Percentiles rank a stretch among this genome's conserved stretches.
These are phyloP conservation scores for Fusarium torreyae DNA, from an alignment of 2,329 filamentous ascomycete species.

Conservation along the genomic window DNA sequence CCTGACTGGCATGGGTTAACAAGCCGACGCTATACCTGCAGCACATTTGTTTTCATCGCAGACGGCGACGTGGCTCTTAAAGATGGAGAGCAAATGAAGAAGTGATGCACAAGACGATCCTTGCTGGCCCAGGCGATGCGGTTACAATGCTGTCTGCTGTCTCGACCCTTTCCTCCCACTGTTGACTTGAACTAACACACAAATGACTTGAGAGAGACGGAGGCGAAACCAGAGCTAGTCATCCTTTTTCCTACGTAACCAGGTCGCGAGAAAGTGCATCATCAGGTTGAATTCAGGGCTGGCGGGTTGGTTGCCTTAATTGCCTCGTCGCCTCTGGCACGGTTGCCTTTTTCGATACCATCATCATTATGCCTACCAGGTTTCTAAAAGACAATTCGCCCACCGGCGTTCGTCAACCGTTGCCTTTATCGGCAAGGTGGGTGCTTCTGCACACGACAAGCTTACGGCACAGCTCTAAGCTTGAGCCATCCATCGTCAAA, in stretches of 20 bases:
- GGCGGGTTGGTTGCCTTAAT: conserved; percentile 17
- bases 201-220: conserved; percentile 24
- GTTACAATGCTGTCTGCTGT: conserved; percentile 27
- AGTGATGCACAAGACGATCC: conserved; percentile 18
- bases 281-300: conserved; percentile 28
- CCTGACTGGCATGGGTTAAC: background rate
- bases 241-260: background rate
- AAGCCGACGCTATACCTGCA: conserved; percentile 24
- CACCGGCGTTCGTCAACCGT: conserved; percentile 13
- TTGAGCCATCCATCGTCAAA: conserved; percentile 19
- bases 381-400: conserved; percentile 10
- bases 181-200: conserved; percentile 29
- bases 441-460: conserved; percentile 17
- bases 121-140: conserved; percentile 17
- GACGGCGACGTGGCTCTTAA: conserved; percentile 13
- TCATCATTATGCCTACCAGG: conserved; percentile 9
- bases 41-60: conserved; percentile 25
- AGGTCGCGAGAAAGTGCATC: conserved; percentile 1
- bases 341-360: conserved; percentile 27
- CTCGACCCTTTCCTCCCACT: conserved; percentile 7
- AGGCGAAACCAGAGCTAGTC: background rate
- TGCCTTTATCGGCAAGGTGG: conserved; percentile 22
- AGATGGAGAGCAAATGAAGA: conserved; percentile 12
- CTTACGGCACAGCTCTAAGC: conserved; percentile 32
- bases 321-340: conserved; percentile 11